These are phyloP conservation scores for Phytophthora chlamydospora DNA, from an alignment of 352 stramenopile species.

Conservation along the genomic window DNA sequence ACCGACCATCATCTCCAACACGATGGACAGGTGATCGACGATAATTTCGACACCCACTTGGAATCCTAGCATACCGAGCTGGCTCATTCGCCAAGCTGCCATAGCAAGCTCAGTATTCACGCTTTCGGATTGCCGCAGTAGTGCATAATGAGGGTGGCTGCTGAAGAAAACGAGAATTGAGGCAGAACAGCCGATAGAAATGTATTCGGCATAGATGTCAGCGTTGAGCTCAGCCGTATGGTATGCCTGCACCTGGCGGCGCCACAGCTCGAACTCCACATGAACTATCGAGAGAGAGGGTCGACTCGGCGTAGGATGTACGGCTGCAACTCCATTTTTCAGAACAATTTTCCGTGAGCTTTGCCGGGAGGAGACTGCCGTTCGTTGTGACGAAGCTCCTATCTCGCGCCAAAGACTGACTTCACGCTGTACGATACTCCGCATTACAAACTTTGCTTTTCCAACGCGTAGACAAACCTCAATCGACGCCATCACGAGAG, in stretches of 20 bases:
- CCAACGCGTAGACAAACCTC: conserved; percentile 34
- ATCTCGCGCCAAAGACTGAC: neutral
- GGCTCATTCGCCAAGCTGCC: neutral
- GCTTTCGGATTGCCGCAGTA: conserved; percentile 11
- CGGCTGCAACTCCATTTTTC: neutral
- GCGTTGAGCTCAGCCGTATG: conserved; percentile 18
- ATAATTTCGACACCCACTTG: conserved; percentile 23
- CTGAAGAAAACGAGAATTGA: conserved; percentile 31
- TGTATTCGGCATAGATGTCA: conserved; percentile 44
- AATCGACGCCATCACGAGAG: conserved; percentile 32
- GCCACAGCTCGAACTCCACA: conserved; percentile 10
- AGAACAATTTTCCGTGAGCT: neutral
- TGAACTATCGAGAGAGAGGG: neutral
- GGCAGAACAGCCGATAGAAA: conserved; percentile 32
- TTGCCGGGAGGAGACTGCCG: neutral
- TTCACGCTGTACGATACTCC: conserved; percentile 18
- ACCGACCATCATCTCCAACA: conserved; percentile 23
- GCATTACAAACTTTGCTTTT: conserved; percentile 28
- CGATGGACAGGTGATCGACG: conserved; percentile 28
- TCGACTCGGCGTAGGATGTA: neutral
- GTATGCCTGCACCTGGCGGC: conserved; percentile 13
- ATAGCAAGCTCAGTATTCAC: neutral
- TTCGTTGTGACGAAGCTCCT: neutral
- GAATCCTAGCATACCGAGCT: conserved; percentile 14
- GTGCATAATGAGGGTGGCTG: conserved; percentile 36